Conservation (phyloP, 1,284 basidiomycete species). For the Rhodotorula sp. region DNA sequence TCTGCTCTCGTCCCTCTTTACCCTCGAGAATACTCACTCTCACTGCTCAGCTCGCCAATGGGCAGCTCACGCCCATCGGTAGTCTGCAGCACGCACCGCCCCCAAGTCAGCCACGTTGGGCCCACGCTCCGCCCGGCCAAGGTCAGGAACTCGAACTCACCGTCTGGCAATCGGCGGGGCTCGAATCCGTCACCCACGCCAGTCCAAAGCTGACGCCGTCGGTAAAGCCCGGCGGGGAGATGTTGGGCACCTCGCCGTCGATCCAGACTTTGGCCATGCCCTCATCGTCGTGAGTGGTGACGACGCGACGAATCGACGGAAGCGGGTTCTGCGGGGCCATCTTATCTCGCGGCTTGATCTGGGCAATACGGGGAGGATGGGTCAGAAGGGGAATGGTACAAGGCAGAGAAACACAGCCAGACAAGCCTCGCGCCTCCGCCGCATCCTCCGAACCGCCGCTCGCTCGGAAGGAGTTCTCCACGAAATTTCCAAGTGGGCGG, state of each 20-base stretch:
- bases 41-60: constrained; percentile 12
- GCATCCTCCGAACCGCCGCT: too few relatives aligned
- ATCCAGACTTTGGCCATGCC: constrained; percentile 18
- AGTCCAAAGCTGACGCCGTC: constrained; percentile 13
- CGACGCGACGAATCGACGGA: constrained; percentile 9
- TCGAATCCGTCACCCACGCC: constrained; percentile 14
- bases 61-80: constrained; percentile 3
- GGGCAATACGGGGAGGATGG: not conserved
- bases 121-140: not conserved
- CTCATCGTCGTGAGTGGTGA: constrained; percentile 11
- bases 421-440: too few relatives aligned
- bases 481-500: too few relatives aligned
- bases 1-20: not conserved
- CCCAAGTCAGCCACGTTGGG: not conserved
- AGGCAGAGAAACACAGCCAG: not conserved
- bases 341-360: not conserved
- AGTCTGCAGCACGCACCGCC: too few relatives aligned
- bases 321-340: constrained; percentile 14
- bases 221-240: not conserved
- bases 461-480: too few relatives aligned
- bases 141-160: not conserved
- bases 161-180: constrained; percentile 16
- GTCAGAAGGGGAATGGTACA: not conserved
- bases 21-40: not conserved
- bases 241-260: constrained; percentile 6